Base-by-base conservation (phyloP, 2,329 filamentous ascomycete species). In the Colletotrichum spinosum region DNA sequence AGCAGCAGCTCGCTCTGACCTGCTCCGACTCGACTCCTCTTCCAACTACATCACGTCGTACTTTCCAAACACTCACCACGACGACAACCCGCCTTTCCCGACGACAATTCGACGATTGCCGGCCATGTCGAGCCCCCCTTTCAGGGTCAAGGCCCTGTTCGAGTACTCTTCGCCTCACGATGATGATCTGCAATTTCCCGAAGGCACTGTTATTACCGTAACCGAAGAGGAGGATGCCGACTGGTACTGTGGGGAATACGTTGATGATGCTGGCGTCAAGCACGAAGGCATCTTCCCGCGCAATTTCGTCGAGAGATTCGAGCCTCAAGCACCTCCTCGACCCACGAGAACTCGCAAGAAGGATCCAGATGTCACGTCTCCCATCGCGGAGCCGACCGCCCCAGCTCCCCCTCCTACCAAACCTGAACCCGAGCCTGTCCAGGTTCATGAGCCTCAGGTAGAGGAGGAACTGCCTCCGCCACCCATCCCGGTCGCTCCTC, bases 221-320 rank as follows among this genome's bases (percentile, higher is more conserved):
- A 97, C 91, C 49, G 94, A 94, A 66, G 89, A 93, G 78, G 96
- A 98, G 76, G 96, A 97, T 76, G 90, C 86, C 69, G 97, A 98
- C 77, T 98, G 94, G 96, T 97, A 96, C 76, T 88, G 87, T 69
- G 95, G 96, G 70, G 91, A 96, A 78, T 97, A 97, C 77, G 82
- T 89, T 69, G 92, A 97, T 78, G 88, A 89, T 66, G 79, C 84
- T 56, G 96, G 96, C 61, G 80, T 78, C 68, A 93, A 90, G 78
- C 87, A 90, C 75, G 90, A 94, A 74, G 95, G 95, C 70, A 92
- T 97, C 72, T 98, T 97, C 78, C 95, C 94, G 55, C 91, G 92
- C 76, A 99, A 98, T 81, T 99, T 99, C 76, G 96, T 99, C 74
- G 96, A 99, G 79, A 93, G 91, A 80, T 97, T 93, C 79, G 95